Evolutionary conservation across 768 basidiomycete genomes (phyloP).

Genomic region (Lentinus brumalis): DNA sequence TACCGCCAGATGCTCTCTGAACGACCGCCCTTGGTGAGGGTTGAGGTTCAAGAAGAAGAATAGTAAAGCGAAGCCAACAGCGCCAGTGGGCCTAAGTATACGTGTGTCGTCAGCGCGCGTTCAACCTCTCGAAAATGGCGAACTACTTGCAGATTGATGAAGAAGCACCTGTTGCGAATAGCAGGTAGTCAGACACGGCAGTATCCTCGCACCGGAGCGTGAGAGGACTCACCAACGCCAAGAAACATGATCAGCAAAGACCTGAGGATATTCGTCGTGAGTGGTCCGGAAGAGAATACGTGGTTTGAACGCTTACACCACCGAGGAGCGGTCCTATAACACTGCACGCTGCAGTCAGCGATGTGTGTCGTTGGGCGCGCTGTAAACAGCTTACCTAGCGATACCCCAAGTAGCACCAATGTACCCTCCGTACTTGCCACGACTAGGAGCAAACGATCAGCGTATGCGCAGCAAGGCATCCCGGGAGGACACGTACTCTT

Average conservation of each 20-base stretch:
- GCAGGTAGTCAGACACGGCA: neutral
- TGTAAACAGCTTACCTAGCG: constrained; percentile 40
- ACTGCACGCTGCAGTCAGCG: constrained; percentile 32
- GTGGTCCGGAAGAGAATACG: neutral
- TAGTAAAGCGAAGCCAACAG: constrained; percentile 58
- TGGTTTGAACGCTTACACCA: constrained; percentile 53
- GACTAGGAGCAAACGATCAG: constrained; percentile 38
- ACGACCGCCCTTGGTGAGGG: constrained; percentile 60
- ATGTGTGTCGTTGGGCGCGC: neutral
- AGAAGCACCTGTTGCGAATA: constrained; percentile 60
- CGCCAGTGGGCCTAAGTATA: constrained; percentile 67
- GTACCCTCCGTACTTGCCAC: constrained; percentile 76
- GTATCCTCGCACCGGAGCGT: neutral
- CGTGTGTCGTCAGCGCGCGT: neutral
- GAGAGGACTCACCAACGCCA: constrained; percentile 67
- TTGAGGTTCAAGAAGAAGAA: constrained; percentile 83
- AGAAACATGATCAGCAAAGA: constrained; percentile 69
- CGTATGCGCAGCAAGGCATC: neutral
- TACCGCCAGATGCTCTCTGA: constrained; percentile 58
- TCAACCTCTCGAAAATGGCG: neutral
- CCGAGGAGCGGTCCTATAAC: constrained; percentile 83
- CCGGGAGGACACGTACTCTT: constrained; percentile 54
- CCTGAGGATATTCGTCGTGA: constrained; percentile 38
- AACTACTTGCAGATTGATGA: constrained; percentile 63
- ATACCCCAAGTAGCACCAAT: constrained; percentile 83